These are phyloP conservation scores for Hamiltosporidium tvaerminnensis DNA, from an alignment of 371 early-diverging fungal species.

Conservation along the genomic window DNA sequence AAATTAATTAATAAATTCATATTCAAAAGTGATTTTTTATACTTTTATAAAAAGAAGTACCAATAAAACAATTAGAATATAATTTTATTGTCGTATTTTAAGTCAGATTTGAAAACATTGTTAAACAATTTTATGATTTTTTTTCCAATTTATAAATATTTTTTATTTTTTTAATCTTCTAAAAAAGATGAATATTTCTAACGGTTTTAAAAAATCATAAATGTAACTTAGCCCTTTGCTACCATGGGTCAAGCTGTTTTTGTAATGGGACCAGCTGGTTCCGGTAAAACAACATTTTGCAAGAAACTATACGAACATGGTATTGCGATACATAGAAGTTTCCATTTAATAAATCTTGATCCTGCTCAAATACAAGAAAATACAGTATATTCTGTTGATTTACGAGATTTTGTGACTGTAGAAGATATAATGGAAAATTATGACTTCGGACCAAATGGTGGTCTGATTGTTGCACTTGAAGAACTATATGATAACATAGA, in stretches of 20 bases:
- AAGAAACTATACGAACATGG: slow-evolving; percentile 25
- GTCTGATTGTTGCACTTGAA: slow-evolving; percentile 35
- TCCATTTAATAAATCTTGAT: slow-evolving; percentile 48
- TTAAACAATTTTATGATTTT: too few species aligned
- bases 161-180: too few species aligned
- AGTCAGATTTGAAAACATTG: too few species aligned
- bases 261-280: slow-evolving; percentile 47
- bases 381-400: slow-evolving; percentile 34
- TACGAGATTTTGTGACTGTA: slow-evolving; percentile 42
- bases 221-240: too few species aligned
- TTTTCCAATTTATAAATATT: too few species aligned
- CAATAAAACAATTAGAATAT: too few species aligned
- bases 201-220: too few species aligned
- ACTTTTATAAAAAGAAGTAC: too few species aligned
- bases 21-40: too few species aligned
- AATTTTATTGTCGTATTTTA: too few species aligned
- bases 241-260: slow-evolving; percentile 41
- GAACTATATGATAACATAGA: slow-evolving; percentile 36
- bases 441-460: slow-evolving; percentile 53
- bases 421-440: slow-evolving; percentile 45
- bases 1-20: too few species aligned
- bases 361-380: slow-evolving; percentile 53
- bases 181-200: too few species aligned
- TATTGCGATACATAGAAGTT: slow-evolving; percentile 5
- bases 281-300: slow-evolving; percentile 44